These are phyloP conservation scores for Isabelozyma heimii DNA, from an alignment of 805 yeast genomes.

Conservation along the genomic window DNA sequence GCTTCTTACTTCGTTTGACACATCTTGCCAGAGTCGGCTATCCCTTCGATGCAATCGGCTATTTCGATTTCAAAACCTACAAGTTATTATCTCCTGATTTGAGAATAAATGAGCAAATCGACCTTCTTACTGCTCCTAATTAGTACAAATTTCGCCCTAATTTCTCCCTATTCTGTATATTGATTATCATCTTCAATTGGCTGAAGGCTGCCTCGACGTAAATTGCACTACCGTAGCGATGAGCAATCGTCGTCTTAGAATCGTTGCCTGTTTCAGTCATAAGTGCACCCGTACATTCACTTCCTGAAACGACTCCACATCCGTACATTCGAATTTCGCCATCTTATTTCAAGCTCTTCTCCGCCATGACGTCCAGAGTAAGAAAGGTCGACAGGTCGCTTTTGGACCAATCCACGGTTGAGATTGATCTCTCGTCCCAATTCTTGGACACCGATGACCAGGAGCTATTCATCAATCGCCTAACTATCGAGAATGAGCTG, in stretches of 20 bases:
- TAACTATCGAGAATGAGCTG: not conserved
- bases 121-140: not conserved
- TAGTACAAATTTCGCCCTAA: no score
- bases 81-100: no score
- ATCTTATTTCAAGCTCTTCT: not conserved
- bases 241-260: no score
- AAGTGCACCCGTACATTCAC: no score
- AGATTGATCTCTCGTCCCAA: not conserved
- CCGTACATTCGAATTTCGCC: not conserved
- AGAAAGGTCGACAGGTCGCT: conserved; percentile 12
- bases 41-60: no score
- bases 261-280: no score
- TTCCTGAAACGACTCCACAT: not conserved
- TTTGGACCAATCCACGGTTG: conserved; percentile 4
- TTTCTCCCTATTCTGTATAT: no score
- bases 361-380: conserved; percentile 6
- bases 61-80: no score
- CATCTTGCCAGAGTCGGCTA: no score
- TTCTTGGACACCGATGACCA: conserved; percentile 9
- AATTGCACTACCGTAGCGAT: no score
- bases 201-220: not conserved
- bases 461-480: conserved; percentile 2
- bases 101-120: not conserved
- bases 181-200: no score
- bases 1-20: not conserved